Evolutionary conservation across 768 basidiomycete species (phyloP).

Genomic region (Lactarius deliciosus): DNA sequence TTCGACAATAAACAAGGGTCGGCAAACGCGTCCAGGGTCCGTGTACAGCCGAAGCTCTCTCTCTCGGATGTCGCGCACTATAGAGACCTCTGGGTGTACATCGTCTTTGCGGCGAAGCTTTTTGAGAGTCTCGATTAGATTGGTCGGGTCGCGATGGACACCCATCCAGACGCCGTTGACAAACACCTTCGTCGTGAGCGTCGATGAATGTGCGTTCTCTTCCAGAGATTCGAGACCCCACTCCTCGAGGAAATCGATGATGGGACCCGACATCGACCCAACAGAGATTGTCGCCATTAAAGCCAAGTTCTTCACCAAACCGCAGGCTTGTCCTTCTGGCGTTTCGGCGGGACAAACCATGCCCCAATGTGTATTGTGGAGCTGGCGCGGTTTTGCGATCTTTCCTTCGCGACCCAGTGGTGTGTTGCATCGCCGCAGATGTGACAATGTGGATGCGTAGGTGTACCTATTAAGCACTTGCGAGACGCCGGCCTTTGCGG

Average conservation of each 20-base stretch:
- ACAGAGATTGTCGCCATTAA: slow-evolving; percentile 98
- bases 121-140: slow-evolving; percentile 90
- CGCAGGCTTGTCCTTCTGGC: slow-evolving; percentile 99
- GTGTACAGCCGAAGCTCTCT: slow-evolving; percentile 92
- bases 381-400: slow-evolving; percentile 97
- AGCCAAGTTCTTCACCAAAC: slow-evolving; percentile 96
- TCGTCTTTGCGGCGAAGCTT: slow-evolving; percentile 91
- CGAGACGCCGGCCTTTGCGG: slow-evolving; percentile 96
- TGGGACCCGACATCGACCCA: slow-evolving; percentile 91
- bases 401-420: slow-evolving; percentile 98
- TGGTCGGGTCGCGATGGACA: slow-evolving; percentile 91
- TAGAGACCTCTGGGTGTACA: slow-evolving; percentile 93
- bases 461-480: slow-evolving; percentile 99
- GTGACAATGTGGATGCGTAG: slow-evolving; percentile 96
- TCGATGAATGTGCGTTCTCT: slow-evolving; percentile 84
- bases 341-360: slow-evolving; percentile 99
- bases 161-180: slow-evolving; percentile 99
- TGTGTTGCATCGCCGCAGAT: slow-evolving; percentile 96
- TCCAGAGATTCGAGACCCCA: slow-evolving; percentile 96
- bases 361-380: slow-evolving; percentile 99
- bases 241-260: slow-evolving; percentile 97
- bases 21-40: slow-evolving; percentile 94
- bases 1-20: slow-evolving; percentile 96
- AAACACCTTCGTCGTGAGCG: slow-evolving; percentile 92
- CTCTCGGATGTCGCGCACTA: slow-evolving; percentile 97